Evolutionary conservation across 2,329 filamentous ascomycete genomes (phyloP).

Genomic region (Hypoxylon sp.): DNA sequence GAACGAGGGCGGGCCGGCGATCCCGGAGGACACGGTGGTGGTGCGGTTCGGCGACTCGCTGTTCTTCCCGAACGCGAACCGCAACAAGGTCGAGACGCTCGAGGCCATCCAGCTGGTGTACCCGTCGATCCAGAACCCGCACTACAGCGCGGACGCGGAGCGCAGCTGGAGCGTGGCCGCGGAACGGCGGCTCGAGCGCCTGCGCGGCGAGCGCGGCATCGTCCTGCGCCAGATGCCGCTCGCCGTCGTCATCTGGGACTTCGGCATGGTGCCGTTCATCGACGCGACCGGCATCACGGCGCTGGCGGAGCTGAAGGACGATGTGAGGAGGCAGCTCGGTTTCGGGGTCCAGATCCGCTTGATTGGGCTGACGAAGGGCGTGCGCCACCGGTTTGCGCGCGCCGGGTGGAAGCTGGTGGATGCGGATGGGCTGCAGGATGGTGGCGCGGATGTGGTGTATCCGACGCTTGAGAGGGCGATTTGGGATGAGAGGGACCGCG

Average conservation of each 20-base stretch:
- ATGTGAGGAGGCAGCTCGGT: slow-evolving; percentile 51
- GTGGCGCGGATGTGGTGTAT: slow-evolving; percentile 51
- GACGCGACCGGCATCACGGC: slow-evolving; percentile 53
- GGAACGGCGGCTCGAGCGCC: slow-evolving; percentile 48
- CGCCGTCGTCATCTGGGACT: slow-evolving; percentile 52
- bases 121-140: slow-evolving; percentile 47
- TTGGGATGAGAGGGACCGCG: slow-evolving; percentile 49
- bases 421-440: slow-evolving; percentile 43
- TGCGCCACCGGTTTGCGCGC: slow-evolving; percentile 49
- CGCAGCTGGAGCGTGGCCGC: slow-evolving; percentile 54
- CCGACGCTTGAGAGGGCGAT: slow-evolving; percentile 51
- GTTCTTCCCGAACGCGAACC: slow-evolving; percentile 73
- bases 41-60: slow-evolving; percentile 71
- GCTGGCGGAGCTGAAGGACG: slow-evolving; percentile 53
- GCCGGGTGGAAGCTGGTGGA: slow-evolving; percentile 50
- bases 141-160: slow-evolving; percentile 44
- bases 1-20: slow-evolving; percentile 44
- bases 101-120: slow-evolving; percentile 54
- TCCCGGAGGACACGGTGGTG: slow-evolving; percentile 66
- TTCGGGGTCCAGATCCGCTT: slow-evolving; percentile 50
- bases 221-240: slow-evolving; percentile 49
- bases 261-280: slow-evolving; percentile 51
- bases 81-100: slow-evolving; percentile 51
- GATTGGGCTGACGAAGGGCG: slow-evolving; percentile 46
- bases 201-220: slow-evolving; percentile 47